Conservation (phyloP, 345 rosid species). For the Populus ilicifolia region DNA sequence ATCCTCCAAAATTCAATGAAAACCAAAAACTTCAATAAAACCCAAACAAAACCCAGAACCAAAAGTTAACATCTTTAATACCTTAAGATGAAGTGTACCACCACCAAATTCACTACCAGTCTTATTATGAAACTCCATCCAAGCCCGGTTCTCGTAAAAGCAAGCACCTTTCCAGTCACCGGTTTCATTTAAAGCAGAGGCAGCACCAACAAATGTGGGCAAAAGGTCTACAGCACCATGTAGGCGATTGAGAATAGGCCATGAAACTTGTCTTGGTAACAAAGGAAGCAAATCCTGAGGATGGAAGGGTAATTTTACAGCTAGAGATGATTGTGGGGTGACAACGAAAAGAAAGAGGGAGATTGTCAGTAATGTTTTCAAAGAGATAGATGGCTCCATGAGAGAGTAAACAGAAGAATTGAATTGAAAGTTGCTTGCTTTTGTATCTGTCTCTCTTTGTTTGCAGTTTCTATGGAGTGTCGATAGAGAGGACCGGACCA, state of each 20-base stretch:
- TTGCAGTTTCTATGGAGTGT: neutral
- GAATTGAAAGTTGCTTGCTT: neutral
- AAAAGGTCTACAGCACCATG: conserved; percentile 62
- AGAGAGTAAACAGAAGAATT: neutral
- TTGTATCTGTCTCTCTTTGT: neutral
- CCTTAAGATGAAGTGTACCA: conserved; percentile 88
- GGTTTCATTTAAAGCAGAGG: conserved; percentile 41
- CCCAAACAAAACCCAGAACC: neutral
- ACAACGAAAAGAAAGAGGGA: conserved; percentile 4
- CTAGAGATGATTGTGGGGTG: conserved; percentile 10
- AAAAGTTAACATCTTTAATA: conserved; percentile 4
- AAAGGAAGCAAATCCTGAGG: conserved; percentile 69
- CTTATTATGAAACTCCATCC: conserved; percentile 91
- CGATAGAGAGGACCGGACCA: neutral
- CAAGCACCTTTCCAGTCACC: conserved; percentile 91
- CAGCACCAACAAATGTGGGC: conserved; percentile 82
- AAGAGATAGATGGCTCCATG: conserved; percentile 12
- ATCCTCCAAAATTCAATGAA: neutral
- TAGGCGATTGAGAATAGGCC: conserved; percentile 75
- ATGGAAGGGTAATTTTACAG: conserved; percentile 47
- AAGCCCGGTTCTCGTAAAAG: conserved; percentile 64
- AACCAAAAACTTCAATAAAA: neutral
- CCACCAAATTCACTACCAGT: conserved; percentile 78
- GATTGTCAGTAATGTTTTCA: neutral
- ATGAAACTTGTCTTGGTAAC: conserved; percentile 64